Evolutionary conservation across 768 basidiomycete genomes (phyloP), one percentile per base, ranked within the genome.

Genomic region (Naganishia onofrii): DNA sequence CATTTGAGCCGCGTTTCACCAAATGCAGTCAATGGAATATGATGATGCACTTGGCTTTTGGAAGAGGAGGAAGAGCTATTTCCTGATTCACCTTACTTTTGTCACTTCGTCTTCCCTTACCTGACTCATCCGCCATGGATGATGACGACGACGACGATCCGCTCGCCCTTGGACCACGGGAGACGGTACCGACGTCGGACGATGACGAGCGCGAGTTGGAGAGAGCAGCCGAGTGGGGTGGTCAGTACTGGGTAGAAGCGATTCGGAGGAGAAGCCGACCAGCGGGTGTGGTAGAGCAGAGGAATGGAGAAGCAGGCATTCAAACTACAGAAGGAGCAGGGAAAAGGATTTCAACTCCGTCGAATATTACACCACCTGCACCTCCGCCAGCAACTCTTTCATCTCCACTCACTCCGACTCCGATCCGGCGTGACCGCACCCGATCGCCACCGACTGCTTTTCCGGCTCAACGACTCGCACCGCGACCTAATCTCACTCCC

Each of bases 161-260:
- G 7, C 32, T 55, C 13, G 54, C 54, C 13, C 32, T 55, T 13
- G 48, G 48, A 26, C 48, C 48, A 5, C 28, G 29, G 19, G 54
- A 55, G 21, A 21, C 19, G 12, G 54, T 55, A 19, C 54, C 54
- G 13, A 55, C 54, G 29, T 55, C 54, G 54, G 54, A 55, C 54
- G 32, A 55, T 34, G 54, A 55, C 29, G 54, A 55, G 54, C 54
- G 54, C 4, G 54, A 55, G 32, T 29, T 55, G 15, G 54, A 55
- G 32, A 28, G 32, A 6, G 54, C 32, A 29, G 54, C 54, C 54
- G 54, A 55, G 19, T 55, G 54, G 54, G 54, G 54, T 26, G 32
- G 32, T 6, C 29, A 17, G 54, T 55, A 55, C 54, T 55, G 54
- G 54, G 29, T 13, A 28, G 29, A 34, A 17, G 54, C 54, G 29